Conservation (phyloP, 495 filamentous ascomycete genomes). For the Darksidea phi region DNA sequence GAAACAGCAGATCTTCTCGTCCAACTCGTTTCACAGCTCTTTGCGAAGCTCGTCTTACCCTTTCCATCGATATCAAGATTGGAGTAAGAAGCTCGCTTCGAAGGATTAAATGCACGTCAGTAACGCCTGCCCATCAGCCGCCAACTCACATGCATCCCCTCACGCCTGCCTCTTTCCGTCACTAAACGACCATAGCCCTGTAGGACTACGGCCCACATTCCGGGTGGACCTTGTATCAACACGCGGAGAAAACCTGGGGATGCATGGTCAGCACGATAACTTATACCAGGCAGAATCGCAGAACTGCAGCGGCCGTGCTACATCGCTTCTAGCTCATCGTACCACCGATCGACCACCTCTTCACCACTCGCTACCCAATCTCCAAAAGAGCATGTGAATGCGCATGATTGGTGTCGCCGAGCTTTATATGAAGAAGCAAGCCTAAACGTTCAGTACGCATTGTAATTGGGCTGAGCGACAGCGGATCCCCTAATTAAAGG, state of each 20-base stretch:
- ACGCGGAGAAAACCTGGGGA: neutral
- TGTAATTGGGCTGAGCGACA: neutral
- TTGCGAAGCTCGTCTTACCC: too few species aligned
- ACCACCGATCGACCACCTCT: neutral
- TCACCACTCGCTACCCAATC: too few species aligned
- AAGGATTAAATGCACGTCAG: neutral
- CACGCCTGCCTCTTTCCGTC: too few species aligned
- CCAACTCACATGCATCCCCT: neutral
- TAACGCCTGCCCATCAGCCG: neutral
- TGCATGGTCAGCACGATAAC: neutral
- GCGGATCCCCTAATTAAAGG: constrained; percentile 2
- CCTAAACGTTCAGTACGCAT: neutral
- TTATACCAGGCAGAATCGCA: neutral
- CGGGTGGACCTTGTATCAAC: neutral
- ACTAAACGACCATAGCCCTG: too few species aligned
- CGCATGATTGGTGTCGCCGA: neutral
- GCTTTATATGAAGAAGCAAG: neutral
- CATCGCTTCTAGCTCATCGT: neutral
- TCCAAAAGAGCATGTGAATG: too few species aligned
- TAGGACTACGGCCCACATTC: neutral
- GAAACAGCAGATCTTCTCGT: too few species aligned
- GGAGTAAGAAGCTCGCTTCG: neutral
- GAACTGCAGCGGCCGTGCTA: neutral
- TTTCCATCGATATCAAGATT: neutral
- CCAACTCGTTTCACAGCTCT: too few species aligned